These are phyloP conservation scores for Dittrichia graveolens DNA, from an alignment of 129 eudicot species.

Conservation along the genomic window DNA sequence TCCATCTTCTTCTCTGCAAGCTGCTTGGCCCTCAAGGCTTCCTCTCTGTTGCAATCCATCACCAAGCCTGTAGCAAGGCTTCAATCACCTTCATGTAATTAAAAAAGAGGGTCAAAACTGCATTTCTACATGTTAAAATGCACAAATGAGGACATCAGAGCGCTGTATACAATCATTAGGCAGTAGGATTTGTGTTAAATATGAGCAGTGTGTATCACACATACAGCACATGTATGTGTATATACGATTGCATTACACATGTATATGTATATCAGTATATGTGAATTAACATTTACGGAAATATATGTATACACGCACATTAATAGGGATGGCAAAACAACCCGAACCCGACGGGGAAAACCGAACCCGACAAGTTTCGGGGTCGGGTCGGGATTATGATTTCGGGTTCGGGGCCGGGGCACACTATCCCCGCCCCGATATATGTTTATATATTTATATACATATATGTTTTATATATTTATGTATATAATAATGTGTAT, in stretches of 20 bases:
- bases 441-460: no score
- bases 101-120: not conserved
- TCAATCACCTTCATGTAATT: slow-evolving; percentile 25
- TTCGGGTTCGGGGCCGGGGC: no score
- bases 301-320: no score
- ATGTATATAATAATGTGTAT: no score
- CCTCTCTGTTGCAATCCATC: slow-evolving; percentile 76
- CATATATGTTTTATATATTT: no score
- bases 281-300: no score
- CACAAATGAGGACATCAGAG: not conserved
- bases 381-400: no score
- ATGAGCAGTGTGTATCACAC: not conserved
- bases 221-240: not conserved
- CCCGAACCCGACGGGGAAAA: no score
- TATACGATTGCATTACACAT: not conserved
- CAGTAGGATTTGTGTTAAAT: not conserved
- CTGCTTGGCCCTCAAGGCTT: slow-evolving; percentile 55
- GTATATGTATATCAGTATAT: no score
- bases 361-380: no score
- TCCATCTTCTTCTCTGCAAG: slow-evolving; percentile 66
- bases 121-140: slow-evolving; percentile 3
- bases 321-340: no score
- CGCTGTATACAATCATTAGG: not conserved
- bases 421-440: no score
- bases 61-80: slow-evolving; percentile 21